Evolutionary conservation across 805 yeast genomes (phyloP), one percentile per base, ranked within the genome.

Genomic region (Nakazawaea populi): DNA sequence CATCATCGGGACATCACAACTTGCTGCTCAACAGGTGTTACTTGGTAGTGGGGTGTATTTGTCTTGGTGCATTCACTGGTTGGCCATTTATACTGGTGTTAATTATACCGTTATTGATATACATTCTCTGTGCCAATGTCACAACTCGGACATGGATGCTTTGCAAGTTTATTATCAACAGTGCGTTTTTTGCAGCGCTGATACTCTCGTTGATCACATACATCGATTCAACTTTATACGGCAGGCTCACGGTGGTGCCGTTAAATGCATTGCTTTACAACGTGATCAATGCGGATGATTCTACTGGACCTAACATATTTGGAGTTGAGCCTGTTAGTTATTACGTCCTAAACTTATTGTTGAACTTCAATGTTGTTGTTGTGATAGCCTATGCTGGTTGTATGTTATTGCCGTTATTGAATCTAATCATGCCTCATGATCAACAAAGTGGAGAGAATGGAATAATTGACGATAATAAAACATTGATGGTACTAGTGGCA

Each of bases 51-150:
- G 11, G 10, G 11, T 37, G 3, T 52, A 71, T 1, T 75, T 75
- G 71, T 70, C 55, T 86, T n/a, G 95, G 90, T 5, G 92, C 92
- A 0, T 60, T 91, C 2, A 55, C 87, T 32, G 97, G 97, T 1
- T 92, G 97, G 97, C 97, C 97, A 1, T 92, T 91, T 65, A 79
- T 85, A 0, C 65, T 88, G 51, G 82, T 77, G 0, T 65, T 89
- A 51, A 82, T 82, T 1, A 56, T 78, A 1, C 94, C 96, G 1
- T 73, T 83, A 51, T 74, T 79, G 18, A 45, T 69, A 1, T 80
- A 70, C 60, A 58, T 58, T 5, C 3, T 10, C 9, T 6, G 54
- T n/a, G 0, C 57, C 31, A 45, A 56, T n/a, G 4, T 38, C n/a
- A 45, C 5, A 4, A 14, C 3, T 27, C 30, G 30, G 14, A 6